Conservation (phyloP, 768 basidiomycete genomes). For the Mycena latifolia region DNA sequence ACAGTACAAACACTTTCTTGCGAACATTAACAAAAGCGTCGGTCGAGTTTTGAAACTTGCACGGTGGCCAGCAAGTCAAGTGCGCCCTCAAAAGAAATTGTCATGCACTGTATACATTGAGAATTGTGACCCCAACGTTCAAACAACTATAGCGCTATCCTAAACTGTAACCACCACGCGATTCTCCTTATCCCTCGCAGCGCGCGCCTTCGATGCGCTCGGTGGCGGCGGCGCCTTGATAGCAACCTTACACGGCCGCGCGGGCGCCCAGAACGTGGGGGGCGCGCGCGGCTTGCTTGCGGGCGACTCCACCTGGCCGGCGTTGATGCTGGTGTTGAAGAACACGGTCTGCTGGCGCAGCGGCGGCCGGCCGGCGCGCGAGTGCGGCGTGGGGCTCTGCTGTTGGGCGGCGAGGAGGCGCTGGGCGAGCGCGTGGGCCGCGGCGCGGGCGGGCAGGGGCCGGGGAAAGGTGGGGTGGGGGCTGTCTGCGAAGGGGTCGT, state of each 20-base stretch:
- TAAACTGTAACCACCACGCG: not conserved
- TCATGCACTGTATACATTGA: no score
- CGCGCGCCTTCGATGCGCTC: not conserved
- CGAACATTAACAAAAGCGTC: no score
- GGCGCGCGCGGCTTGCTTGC: conserved; percentile 3
- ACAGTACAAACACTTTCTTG: no score
- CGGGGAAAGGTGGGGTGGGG: not conserved
- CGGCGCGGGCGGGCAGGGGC: not conserved
- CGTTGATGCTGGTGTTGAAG: conserved; percentile 1
- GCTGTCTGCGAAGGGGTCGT: conserved; percentile 20
- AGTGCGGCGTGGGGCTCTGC: conserved; percentile 30
- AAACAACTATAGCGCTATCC: no score
- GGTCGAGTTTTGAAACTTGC: no score
- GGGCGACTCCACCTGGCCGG: not conserved
- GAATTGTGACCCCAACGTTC: no score
- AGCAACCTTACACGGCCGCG: conserved; percentile 27
- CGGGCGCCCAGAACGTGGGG: conserved; percentile 29
- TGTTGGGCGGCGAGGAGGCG: conserved; percentile 15
- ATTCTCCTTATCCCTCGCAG: conserved; percentile 27
- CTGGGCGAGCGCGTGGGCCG: conserved; percentile 8
- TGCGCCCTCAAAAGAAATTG: no score
- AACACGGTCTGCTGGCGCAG: conserved; percentile 33
- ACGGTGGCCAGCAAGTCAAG: no score
- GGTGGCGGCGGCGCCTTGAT: conserved; percentile 25
- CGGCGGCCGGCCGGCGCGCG: conserved; percentile 9